phyloP scores from a whole-genome alignment of 2,329 filamentous ascomycete species.

The Botrytis byssoidea region DNA sequence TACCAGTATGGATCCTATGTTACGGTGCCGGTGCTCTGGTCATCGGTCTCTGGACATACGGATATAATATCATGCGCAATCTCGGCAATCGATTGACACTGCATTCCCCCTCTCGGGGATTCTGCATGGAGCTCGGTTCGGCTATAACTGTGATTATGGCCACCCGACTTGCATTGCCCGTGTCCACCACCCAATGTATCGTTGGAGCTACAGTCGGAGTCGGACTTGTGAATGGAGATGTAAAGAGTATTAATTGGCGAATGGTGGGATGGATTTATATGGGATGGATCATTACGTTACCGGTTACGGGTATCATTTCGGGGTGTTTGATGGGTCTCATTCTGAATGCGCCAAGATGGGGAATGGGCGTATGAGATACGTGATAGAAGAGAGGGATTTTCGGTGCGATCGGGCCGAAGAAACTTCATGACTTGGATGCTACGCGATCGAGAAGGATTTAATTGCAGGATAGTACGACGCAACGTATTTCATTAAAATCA shows the following conservation, averaged over 20 bases:
- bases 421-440: not conserved
- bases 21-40: constrained; percentile 39
- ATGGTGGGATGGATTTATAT: constrained; percentile 64
- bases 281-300: constrained; percentile 54
- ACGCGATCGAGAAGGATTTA: not conserved
- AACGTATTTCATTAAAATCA: not conserved
- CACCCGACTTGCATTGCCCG: constrained; percentile 68
- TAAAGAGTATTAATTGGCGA: constrained; percentile 73
- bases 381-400: no score
- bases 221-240: constrained; percentile 69
- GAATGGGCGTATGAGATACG: not conserved
- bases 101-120: constrained; percentile 51
- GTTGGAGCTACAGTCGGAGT: constrained; percentile 75
- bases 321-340: constrained; percentile 19
- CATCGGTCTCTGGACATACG: constrained; percentile 68
- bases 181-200: constrained; percentile 78
- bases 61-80: constrained; percentile 68
- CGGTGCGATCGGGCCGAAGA: not conserved
- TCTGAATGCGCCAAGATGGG: constrained; percentile 17
- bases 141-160: constrained; percentile 73
- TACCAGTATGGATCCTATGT: constrained; percentile 60
- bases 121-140: constrained; percentile 76
- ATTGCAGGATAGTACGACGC: not conserved
- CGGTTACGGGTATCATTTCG: constrained; percentile 21
- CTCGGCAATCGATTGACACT: constrained; percentile 9